These are phyloP conservation scores for Triticum monococcum DNA, from an alignment of 176 grass and related monocot species.

Conservation along the genomic window DNA sequence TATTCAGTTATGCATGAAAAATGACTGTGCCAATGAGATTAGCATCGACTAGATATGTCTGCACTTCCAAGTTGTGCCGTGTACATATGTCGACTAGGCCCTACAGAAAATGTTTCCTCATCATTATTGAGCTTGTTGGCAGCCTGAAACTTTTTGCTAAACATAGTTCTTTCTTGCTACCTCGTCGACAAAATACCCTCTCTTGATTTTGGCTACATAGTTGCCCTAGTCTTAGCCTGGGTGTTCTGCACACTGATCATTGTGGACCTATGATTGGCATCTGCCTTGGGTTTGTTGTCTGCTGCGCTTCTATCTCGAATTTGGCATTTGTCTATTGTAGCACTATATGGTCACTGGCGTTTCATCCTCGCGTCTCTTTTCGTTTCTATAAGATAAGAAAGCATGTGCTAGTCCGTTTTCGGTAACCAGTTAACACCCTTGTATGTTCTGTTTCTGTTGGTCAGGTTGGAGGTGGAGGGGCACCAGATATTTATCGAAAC, in stretches of 20 bases:
- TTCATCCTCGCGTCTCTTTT: no score
- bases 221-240: background rate
- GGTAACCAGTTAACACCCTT: conserved; percentile 15
- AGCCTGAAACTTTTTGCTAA: background rate
- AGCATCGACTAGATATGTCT: background rate
- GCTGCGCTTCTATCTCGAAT: background rate
- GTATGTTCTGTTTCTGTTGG: background rate
- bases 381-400: background rate
- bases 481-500: conserved; percentile 49
- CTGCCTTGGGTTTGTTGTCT: background rate
- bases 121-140: background rate
- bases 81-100: background rate
- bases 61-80: background rate
- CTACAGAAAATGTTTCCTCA: background rate
- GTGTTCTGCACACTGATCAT: background rate
- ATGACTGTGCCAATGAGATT: background rate
- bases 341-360: no score
- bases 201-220: background rate
- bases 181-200: background rate
- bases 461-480: conserved; percentile 39
- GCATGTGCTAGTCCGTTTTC: background rate
- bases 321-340: no score
- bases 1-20: background rate
- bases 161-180: background rate
- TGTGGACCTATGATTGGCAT: background rate